Evolutionary conservation across 257 asterid species (phyloP).

Genomic region (Solanum appendiculatum): DNA sequence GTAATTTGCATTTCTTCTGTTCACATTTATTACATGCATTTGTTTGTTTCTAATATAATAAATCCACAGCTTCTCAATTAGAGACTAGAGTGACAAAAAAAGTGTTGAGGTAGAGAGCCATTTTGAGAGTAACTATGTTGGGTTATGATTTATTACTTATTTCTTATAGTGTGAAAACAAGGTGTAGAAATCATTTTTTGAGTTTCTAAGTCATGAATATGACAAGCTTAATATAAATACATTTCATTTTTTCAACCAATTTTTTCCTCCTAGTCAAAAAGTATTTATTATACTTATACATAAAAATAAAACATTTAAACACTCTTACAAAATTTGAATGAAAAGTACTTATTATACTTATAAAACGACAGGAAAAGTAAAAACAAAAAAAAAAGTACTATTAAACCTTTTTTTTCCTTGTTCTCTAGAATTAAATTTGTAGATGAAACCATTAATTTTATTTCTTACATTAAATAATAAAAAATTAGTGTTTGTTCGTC

Average conservation of each 20-base stretch:
- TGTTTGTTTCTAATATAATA: background rate
- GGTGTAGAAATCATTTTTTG: background rate
- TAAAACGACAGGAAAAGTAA: background rate
- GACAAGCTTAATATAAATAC: too few species aligned
- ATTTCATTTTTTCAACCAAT: too few species aligned
- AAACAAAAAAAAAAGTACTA: background rate
- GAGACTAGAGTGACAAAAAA: background rate
- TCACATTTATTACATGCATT: background rate
- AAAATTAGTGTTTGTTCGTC: background rate
- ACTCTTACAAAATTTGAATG: background rate
- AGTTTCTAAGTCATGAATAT: background rate
- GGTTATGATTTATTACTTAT: too few species aligned
- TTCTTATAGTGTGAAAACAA: background rate
- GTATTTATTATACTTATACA: background rate
- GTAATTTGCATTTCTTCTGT: background rate
- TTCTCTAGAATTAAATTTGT: background rate
- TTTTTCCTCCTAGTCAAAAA: background rate
- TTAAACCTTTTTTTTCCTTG: background rate
- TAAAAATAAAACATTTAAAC: too few species aligned
- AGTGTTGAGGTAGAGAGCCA: background rate
- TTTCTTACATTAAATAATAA: background rate
- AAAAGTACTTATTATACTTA: background rate
- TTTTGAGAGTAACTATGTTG: too few species aligned
- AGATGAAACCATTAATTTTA: background rate
- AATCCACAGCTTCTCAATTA: background rate